Conservation (phyloP, 495 filamentous ascomycete genomes). For the Xylaria nigripes region DNA sequence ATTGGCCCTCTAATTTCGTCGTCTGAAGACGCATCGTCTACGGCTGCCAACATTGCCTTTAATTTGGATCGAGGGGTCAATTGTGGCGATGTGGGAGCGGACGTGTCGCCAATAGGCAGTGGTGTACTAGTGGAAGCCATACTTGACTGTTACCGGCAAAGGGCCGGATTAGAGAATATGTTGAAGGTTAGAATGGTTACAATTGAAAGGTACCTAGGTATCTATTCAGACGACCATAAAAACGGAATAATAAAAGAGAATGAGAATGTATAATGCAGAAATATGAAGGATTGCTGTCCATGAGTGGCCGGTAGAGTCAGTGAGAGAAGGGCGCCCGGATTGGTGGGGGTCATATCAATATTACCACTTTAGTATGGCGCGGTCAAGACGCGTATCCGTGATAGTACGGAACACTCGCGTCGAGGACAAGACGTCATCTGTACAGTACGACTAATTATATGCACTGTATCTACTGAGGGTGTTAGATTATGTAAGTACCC, state of each 20-base stretch:
- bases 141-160: constrained; percentile 17
- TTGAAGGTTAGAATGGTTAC: too few relatives aligned
- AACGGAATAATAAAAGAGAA: too few relatives aligned
- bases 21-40: constrained; percentile 52
- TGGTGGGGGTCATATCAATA: not conserved
- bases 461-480: too few relatives aligned
- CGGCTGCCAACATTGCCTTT: constrained; percentile 55
- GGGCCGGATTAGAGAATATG: constrained; percentile 1
- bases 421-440: not conserved
- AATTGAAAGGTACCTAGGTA: constrained; percentile 10
- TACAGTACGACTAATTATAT: not conserved
- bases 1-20: constrained; percentile 27
- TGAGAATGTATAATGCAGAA: not conserved
- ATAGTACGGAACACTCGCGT: not conserved
- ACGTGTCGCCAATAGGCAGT: constrained; percentile 25
- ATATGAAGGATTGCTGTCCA: constrained; percentile 7
- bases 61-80: constrained; percentile 65
- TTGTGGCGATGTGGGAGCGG: constrained; percentile 24
- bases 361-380: not conserved
- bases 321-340: too few relatives aligned
- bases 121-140: constrained; percentile 39
- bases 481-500: too few relatives aligned
- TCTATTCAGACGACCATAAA: constrained; percentile 1
- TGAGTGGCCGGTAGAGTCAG: not conserved
- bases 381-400: not conserved